These are phyloP conservation scores for Speleostelium caveatum DNA, from an alignment of 78 protist species.

Conservation along the genomic window DNA sequence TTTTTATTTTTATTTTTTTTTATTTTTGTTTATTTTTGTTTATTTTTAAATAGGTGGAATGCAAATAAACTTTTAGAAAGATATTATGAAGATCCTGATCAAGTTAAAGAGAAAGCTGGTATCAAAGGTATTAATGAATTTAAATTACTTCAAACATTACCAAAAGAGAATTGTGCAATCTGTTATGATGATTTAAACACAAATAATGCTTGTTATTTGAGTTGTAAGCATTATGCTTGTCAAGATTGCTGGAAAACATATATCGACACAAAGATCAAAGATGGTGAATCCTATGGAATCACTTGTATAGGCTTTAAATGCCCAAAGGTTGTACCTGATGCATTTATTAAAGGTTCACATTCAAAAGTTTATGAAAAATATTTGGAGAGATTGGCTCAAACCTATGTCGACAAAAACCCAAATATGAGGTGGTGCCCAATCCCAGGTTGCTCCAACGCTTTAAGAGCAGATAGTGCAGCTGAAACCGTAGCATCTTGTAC, in stretches of 20 bases:
- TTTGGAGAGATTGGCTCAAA: conserved; percentile 52
- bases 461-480: conserved; percentile 59
- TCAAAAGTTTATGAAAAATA: conserved; percentile 37
- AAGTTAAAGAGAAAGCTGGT: conserved; percentile 32
- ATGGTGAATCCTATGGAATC: conserved; percentile 61
- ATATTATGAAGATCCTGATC: conserved; percentile 66
- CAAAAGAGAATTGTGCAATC: conserved; percentile 31
- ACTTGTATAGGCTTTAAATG: conserved; percentile 47
- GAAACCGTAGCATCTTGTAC: conserved; percentile 66
- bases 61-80: conserved; percentile 51
- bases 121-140: conserved; percentile 31
- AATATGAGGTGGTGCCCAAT: conserved; percentile 79
- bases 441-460: conserved; percentile 47
- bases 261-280: conserved; percentile 22
- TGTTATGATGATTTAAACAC: conserved; percentile 38
- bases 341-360: conserved; percentile 14
- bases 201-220: conserved; percentile 25
- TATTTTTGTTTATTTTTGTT: too few species aligned
- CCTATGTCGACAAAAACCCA: conserved; percentile 73
- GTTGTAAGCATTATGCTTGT: conserved; percentile 73
- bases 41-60: conserved; percentile 57
- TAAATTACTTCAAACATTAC: neutral
- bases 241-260: conserved; percentile 60
- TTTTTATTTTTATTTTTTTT: neutral
- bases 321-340: conserved; percentile 21